Percentiles rank a stretch among this genome's conserved stretches.
Conservation (phyloP, 2,329 filamentous ascomycete species). For the Talaromyces verruculosus region DNA sequence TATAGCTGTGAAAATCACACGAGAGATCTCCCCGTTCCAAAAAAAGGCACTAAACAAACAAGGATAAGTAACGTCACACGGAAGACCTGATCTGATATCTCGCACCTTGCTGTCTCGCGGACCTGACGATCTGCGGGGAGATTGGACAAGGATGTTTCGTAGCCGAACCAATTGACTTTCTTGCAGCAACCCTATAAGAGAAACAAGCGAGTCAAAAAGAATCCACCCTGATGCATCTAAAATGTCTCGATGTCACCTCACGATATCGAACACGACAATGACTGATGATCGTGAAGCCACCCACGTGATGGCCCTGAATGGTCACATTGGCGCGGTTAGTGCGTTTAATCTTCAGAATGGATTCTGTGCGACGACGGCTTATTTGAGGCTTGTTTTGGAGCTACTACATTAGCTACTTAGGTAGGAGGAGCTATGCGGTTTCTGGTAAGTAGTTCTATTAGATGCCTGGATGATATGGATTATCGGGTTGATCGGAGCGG, state of each 20-base stretch:
- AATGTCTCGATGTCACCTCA: slow-evolving; percentile 11
- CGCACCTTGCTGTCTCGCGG: not conserved
- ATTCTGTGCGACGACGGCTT: not conserved
- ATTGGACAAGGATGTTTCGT: not conserved
- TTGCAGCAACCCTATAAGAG: not conserved
- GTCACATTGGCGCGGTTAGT: slow-evolving; percentile 14
- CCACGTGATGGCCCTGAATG: slow-evolving; percentile 6
- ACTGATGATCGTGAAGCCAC: not conserved
- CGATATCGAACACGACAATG: not conserved
- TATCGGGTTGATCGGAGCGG: not conserved
- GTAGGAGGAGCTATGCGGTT: not conserved
- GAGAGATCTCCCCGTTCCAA: not conserved
- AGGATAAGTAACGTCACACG: not conserved
- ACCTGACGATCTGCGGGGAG: slow-evolving; percentile 15
- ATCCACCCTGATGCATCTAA: not conserved
- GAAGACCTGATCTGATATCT: not conserved
- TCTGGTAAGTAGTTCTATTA: not conserved
- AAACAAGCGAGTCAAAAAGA: not conserved
- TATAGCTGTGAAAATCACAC: not conserved
- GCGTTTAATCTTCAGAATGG: not conserved
- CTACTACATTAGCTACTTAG: not conserved
- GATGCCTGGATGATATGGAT: not conserved
- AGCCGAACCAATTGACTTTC: not conserved
- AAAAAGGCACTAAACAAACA: not conserved
- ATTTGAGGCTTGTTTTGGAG: not conserved